These are phyloP conservation scores for Blepharisma japonicum DNA, from an alignment of 73 alveolate species.

Conservation along the genomic window DNA sequence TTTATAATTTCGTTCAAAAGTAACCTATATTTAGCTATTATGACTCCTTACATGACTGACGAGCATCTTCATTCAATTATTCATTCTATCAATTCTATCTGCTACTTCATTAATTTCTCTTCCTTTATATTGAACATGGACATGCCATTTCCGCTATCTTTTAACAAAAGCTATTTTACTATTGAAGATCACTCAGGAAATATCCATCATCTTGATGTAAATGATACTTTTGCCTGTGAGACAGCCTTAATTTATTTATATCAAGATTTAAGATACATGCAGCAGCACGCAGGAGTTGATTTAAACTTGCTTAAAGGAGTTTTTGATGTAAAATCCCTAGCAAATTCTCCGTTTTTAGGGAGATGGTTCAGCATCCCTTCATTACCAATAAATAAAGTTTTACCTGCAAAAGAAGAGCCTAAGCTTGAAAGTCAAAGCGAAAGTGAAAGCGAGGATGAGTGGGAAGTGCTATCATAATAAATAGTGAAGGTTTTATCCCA, in stretches of 20 bases:
- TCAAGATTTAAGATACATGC: background rate
- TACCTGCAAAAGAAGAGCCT: no score
- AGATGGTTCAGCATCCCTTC: background rate
- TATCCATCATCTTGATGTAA: background rate
- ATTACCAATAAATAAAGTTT: no score
- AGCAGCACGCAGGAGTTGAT: constrained; percentile 5
- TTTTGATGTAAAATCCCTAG: background rate
- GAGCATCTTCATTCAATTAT: background rate
- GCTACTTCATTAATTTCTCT: background rate
- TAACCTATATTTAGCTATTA: background rate
- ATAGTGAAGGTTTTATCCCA: no score
- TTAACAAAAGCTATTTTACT: background rate
- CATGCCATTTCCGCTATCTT: background rate
- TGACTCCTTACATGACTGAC: background rate
- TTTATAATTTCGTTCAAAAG: background rate
- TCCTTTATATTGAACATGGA: background rate
- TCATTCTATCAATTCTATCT: background rate
- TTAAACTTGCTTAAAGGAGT: background rate
- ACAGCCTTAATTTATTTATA: background rate
- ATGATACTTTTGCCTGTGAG: background rate
- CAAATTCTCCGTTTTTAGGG: background rate
- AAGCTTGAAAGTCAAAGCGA: no score
- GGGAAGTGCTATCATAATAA: no score
- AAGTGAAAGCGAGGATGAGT: no score
- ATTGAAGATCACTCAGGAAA: background rate